Evolutionary conservation across 306 rosid species (phyloP).

Genomic region (Inga oerstediana): DNA sequence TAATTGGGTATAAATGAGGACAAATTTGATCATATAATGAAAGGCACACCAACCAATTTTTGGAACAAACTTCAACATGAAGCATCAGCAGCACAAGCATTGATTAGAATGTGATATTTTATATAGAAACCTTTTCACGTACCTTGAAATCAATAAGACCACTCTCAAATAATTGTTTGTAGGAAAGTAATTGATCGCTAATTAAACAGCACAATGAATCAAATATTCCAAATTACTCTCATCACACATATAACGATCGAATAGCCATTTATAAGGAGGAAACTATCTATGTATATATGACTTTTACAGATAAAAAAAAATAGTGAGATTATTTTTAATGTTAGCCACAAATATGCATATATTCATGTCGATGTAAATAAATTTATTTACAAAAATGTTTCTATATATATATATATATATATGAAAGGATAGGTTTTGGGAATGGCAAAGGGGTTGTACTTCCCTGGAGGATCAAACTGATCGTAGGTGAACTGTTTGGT

Average conservation of each 20-base stretch:
- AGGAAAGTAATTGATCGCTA: background rate
- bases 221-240: background rate
- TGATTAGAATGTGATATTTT: background rate
- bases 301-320: background rate
- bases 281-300: background rate
- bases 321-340: background rate
- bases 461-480: background rate
- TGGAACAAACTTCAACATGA: conserved; percentile 37
- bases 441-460: background rate
- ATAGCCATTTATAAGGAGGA: background rate
- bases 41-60: conserved; percentile 26
- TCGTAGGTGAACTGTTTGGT: background rate
- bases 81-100: conserved; percentile 22
- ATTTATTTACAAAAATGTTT: background rate
- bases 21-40: conserved; percentile 25
- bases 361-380: background rate
- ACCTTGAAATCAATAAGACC: background rate
- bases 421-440: background rate
- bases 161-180: background rate
- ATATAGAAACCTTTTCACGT: background rate
- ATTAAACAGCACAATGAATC: background rate
- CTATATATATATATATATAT: no score
- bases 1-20: conserved; percentile 31
- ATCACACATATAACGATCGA: background rate
- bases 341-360: no score